These are phyloP conservation scores for Gossypium gossypioides DNA, from an alignment of 441 rosid species.

Conservation along the genomic window DNA sequence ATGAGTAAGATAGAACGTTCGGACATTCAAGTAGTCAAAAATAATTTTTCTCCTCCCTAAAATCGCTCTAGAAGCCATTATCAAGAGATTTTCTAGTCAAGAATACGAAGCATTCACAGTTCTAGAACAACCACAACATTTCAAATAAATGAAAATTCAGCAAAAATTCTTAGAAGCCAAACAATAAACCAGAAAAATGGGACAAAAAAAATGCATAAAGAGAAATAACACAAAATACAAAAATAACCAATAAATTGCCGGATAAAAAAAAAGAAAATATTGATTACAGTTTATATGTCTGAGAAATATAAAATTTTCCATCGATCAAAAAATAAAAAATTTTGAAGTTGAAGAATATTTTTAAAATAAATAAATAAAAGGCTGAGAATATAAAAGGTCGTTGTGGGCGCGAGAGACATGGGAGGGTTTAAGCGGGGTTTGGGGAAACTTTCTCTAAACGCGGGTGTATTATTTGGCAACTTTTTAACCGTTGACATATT, in stretches of 20 bases:
- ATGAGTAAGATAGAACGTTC: constrained; percentile 25
- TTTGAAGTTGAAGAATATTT: neutral
- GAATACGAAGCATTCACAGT: constrained; percentile 18
- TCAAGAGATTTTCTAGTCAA: constrained; percentile 15
- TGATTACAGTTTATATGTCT: neutral
- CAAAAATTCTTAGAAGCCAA: neutral
- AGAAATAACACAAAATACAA: neutral
- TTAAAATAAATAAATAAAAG: too few species aligned
- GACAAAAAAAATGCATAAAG: too few species aligned
- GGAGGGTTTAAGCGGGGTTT: neutral
- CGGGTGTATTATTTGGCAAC: neutral
- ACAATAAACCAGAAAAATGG: neutral
- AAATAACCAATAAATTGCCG: neutral
- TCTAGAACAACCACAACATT: constrained; percentile 16
- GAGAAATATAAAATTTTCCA: neutral
- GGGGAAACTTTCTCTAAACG: neutral
- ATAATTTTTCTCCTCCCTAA: constrained; percentile 43
- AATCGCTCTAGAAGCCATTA: constrained; percentile 72
- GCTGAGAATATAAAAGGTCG: neutral
- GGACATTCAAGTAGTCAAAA: constrained; percentile 36
- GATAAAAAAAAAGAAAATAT: neutral
- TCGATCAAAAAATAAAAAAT: neutral
- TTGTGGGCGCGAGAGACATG: neutral
- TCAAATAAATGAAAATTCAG: neutral
- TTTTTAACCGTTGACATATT: neutral